Evolutionary conservation across 768 basidiomycete species (phyloP).

Genomic region (Tulasnella sp.): DNA sequence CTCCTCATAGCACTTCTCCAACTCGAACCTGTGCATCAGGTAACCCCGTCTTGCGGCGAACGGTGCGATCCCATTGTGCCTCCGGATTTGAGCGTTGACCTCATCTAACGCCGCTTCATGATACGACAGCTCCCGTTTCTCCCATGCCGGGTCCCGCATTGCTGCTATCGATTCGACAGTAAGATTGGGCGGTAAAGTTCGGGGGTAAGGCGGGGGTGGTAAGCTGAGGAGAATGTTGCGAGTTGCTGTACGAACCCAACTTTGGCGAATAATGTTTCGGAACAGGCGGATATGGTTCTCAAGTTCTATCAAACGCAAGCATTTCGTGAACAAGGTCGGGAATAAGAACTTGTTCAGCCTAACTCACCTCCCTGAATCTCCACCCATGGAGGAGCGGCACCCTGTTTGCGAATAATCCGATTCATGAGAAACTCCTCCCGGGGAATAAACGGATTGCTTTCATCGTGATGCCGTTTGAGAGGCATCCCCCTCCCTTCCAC

Average conservation of each 20-base stretch:
- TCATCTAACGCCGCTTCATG: slow-evolving; percentile 66
- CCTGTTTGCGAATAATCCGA: slow-evolving; percentile 74
- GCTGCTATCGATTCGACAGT: slow-evolving; percentile 40
- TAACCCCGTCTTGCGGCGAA: slow-evolving; percentile 68
- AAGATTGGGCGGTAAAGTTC: slow-evolving; percentile 30
- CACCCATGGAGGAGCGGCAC: slow-evolving; percentile 83
- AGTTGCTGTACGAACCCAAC: slow-evolving; percentile 72
- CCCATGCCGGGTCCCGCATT: slow-evolving; percentile 67
- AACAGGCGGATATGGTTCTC: slow-evolving; percentile 60
- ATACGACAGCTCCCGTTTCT: slow-evolving; percentile 58
- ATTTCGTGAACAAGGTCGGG: background rate
- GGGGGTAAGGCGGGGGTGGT: slow-evolving; percentile 41
- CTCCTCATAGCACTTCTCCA: slow-evolving; percentile 51
- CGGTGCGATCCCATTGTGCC: slow-evolving; percentile 77
- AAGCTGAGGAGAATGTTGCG: slow-evolving; percentile 52
- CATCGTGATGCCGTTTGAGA: slow-evolving; percentile 43
- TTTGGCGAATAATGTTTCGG: slow-evolving; percentile 57
- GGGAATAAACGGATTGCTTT: slow-evolving; percentile 62
- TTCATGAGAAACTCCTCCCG: slow-evolving; percentile 83
- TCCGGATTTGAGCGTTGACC: slow-evolving; percentile 68
- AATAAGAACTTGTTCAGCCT: background rate
- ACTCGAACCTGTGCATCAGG: slow-evolving; percentile 54
- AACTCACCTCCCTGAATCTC: slow-evolving; percentile 58
- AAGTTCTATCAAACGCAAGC: slow-evolving; percentile 47
- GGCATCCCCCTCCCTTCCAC: slow-evolving; percentile 64